Percentiles rank a stretch among this genome's conserved stretches.
These are phyloP conservation scores for Wickerhamomyces sp. DNA, from an alignment of 1,139 yeast genomes.

Conservation along the genomic window DNA sequence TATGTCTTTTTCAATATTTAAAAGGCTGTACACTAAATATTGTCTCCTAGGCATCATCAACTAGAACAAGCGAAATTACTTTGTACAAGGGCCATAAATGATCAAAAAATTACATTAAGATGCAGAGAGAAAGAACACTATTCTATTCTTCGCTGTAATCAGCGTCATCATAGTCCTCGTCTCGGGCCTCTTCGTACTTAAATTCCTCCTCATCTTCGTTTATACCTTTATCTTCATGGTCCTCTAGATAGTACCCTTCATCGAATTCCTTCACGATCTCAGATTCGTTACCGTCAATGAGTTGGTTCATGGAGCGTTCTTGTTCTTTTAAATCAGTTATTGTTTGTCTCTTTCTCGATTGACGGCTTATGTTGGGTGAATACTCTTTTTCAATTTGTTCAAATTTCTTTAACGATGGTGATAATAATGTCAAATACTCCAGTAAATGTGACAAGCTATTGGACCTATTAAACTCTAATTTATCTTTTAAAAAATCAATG, in stretches of 20 bases:
- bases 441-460: slow-evolving; percentile 6
- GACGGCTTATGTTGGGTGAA: slow-evolving; percentile 9
- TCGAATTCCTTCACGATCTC: slow-evolving; percentile 2
- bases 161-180: slow-evolving; percentile 4
- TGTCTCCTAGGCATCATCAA: too few relatives aligned
- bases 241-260: slow-evolving; percentile 4
- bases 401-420: slow-evolving; percentile 14
- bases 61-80: slow-evolving; percentile 3
- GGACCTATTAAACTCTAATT: slow-evolving; percentile 21
- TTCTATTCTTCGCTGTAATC: slow-evolving; percentile 12
- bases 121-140: too few relatives aligned
- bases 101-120: too few relatives aligned
- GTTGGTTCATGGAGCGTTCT: slow-evolving; percentile 11
- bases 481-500: slow-evolving; percentile 26
- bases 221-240: slow-evolving; percentile 5
- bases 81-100: slow-evolving; percentile 6
- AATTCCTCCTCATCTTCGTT: slow-evolving; percentile 13
- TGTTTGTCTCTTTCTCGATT: slow-evolving; percentile 15
- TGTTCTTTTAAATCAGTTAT: slow-evolving; percentile 13
- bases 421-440: slow-evolving; percentile 10
- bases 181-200: slow-evolving; percentile 9
- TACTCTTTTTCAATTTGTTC: slow-evolving; percentile 14
- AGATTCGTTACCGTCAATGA: slow-evolving; percentile 4
- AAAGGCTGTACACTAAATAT: too few relatives aligned
- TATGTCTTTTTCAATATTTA: too few relatives aligned